Base-by-base conservation (phyloP, 441 rosid species). In the Aleurites moluccanus region DNA sequence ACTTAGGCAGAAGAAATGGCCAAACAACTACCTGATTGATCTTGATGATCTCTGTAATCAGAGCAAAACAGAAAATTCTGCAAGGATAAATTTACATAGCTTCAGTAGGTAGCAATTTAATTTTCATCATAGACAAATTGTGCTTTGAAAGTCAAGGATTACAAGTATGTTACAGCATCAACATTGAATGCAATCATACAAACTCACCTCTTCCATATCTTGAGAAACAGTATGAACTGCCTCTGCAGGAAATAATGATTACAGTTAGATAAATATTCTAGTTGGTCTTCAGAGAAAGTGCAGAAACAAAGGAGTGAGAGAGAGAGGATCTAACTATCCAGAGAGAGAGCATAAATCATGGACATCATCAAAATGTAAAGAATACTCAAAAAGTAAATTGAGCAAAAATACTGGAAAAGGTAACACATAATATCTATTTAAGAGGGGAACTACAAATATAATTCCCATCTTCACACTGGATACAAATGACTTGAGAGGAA, bases 51-150 rank as follows among this genome's bases (percentile, higher is more conserved):
- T 42, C 81, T 81, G 72, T 83, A 86, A 75, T 87, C 84, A 10
- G 98, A 84, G 86, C 89, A 88, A 78, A 92, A 89, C 79, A 90
- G 81, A 72, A 88, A 65, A 76, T 89, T 88, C 97, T 92, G 90
- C 87, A 83, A 44, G 23, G 52, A 21, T 59, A 64, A 77, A 63
- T 76, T 66, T 49, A 55, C 47, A 60, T 44, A 63, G 42, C 53
- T 73, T 85, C 67, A 80, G 74, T 16, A 40, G 18, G 7, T 10
- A 23, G 49, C 47, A 44, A 20, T 23, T 16, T 20, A 5, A 25
- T 11, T 53, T 30, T 28, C 25, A 61, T 47, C 59, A 67, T 20
- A 30, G 5, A 16, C 42, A 35, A 49, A 40, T 47, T 30, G 15
- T 11, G 23, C 6, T 5, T 18, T 52, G n/a, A 1, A 63, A 38